phyloP scores from a whole-genome alignment of 805 yeast species.

The Candida verbasci region DNA sequence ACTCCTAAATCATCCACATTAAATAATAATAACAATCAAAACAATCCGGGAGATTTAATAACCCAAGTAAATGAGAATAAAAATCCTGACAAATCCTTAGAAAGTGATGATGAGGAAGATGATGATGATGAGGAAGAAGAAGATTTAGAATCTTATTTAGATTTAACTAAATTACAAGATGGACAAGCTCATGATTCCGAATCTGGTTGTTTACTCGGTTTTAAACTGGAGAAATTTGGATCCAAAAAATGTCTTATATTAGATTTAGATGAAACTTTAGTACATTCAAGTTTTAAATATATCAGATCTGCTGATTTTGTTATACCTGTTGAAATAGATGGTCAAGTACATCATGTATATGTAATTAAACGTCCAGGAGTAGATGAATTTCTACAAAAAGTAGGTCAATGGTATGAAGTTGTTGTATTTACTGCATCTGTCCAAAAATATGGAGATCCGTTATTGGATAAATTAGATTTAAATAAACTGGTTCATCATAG shows the following conservation, averaged over 20 bases:
- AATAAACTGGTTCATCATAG: conserved; percentile 79
- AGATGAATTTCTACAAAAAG: conserved; percentile 80
- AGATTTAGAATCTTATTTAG: conserved; percentile 15
- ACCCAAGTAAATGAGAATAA: conserved; percentile 2
- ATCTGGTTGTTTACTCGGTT: conserved; percentile 63
- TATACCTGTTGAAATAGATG: conserved; percentile 94
- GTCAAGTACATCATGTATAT: conserved; percentile 87
- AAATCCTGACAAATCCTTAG: neutral
- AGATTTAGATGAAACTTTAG: conserved; percentile 94
- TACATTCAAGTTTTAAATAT: conserved; percentile 91
- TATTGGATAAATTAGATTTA: conserved; percentile 83
- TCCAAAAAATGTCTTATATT: conserved; percentile 81
- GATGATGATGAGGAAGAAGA: conserved; percentile 10
- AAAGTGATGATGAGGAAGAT: neutral
- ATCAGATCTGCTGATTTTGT: conserved; percentile 93
- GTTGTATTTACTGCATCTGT: conserved; percentile 97
- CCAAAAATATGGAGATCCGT: conserved; percentile 92
- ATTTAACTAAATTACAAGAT: conserved; percentile 48
- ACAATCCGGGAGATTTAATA: neutral
- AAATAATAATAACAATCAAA: neutral
- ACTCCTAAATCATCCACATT: conserved; percentile 11
- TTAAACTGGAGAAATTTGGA: conserved; percentile 42
- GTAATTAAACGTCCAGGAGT: conserved; percentile 98
- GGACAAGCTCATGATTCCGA: conserved; percentile 63
- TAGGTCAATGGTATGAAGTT: conserved; percentile 86